Evolutionary conservation across 192 early-diverging fungal species (phyloP), one percentile per base, ranked within the genome.

Genomic region (Linderina pennispora): DNA sequence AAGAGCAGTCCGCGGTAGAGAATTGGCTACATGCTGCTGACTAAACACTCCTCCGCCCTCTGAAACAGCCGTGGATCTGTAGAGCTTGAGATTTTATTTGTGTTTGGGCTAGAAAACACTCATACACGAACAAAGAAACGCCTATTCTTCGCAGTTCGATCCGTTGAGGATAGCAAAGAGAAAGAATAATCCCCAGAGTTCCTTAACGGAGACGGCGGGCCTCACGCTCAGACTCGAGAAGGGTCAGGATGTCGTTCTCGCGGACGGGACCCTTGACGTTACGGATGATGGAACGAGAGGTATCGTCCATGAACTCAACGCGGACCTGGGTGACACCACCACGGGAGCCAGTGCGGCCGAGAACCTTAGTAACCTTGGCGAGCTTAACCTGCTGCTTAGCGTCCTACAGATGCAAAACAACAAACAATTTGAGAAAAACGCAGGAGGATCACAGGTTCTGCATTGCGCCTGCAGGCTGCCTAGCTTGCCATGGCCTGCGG

Each of bases 241-340:
- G 86, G 76, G 90, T 89, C 62, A 97, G 77, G 59, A 97, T 85
- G 71, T 94, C 92, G 80, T 88, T 85, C 72, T 95, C 93, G 58
- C 93, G 89, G 54, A 99, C 96, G 59, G 96, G 96, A 48, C 96
- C 96, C 86, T 95, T 96, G 62, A 99, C 96, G 81, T 99, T 99
- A 75, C 96, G 92, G 79, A 99, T 94, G 79, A 99, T 96, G 73
- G 89, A 87, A 50, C 96, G 96, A 78, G 77, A 80, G 50, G 81
- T 62, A 68, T 99, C 93, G 77, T 97, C 94, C 76, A 97, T 84
- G 77, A 99, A 92, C 76, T 97, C 96, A 65, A 99, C 96, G 56
- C 94, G 89, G 74, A 99, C 96, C 76, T 90, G 96, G 65, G 96
- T 99, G 74, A 99, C 96, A 79, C 94, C 94, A 86, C 96, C 96